phyloP scores from a whole-genome alignment of 2,329 filamentous ascomycete genomes.

The Ceratocystis diversiconidia region DNA sequence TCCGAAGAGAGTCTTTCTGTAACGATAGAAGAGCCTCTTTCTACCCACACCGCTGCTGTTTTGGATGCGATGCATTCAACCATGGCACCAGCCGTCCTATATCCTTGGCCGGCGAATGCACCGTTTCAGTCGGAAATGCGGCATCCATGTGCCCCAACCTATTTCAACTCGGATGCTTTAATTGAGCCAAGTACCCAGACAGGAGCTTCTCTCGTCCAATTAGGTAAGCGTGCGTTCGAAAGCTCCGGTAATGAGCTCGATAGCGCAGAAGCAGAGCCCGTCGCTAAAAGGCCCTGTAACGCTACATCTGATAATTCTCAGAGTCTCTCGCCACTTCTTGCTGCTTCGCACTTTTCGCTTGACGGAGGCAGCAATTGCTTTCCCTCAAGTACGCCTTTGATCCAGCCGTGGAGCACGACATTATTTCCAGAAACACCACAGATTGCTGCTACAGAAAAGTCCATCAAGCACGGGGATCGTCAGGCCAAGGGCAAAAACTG shows the following conservation, averaged over 20 bases:
- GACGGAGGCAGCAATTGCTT: not conserved
- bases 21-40: slow-evolving; percentile 8
- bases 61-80: slow-evolving; percentile 14
- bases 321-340: not conserved
- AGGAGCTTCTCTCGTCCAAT: not conserved
- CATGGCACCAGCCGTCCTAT: not conserved
- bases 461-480: too few species aligned
- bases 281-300: not conserved
- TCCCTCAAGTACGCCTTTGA: not conserved
- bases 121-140: not conserved
- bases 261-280: not conserved
- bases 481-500: too few species aligned
- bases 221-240: not conserved
- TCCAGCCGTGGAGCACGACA: not conserved
- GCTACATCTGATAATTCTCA: not conserved
- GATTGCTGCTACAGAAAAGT: not conserved
- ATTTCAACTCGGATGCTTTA: too few species aligned
- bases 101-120: not conserved
- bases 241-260: not conserved
- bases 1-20: slow-evolving; percentile 7
- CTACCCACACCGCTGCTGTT: slow-evolving; percentile 16
- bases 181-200: too few species aligned
- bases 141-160: not conserved
- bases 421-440: not conserved
- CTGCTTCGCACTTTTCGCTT: not conserved